Base-by-base conservation (phyloP, 75 land plant genomes). In the Pinus tabuliformis region DNA sequence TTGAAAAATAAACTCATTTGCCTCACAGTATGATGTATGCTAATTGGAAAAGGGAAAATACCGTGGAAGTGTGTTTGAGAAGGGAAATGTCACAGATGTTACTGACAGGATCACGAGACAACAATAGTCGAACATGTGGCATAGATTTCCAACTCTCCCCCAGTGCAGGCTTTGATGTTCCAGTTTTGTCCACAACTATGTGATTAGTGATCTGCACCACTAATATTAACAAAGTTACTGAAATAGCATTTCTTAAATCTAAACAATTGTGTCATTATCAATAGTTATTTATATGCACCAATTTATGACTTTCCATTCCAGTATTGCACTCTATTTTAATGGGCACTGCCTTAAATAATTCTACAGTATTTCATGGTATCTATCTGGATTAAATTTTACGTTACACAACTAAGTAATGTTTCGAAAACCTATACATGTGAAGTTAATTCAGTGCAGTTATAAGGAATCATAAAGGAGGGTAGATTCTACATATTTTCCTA, bases 91-190 rank as follows among this genome's bases (percentile, higher is more conserved):
- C 79, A 76, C 81, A 83, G 7, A 62, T 70, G 70, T 77, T 83
- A 80, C 80, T 81, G 22, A 71, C 80, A 2, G 42, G 76, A 33
- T 91, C 84, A 36, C 82, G 79, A 11, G 81, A 83, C n/a, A 95
- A 85, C 49, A 86, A 59, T 70, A 94, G 78, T 76, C 96, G 84
- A 6, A 91, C 87, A 84, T 95, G 89, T 58, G 96, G 98, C 56
- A 95, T 76, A 57, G 75, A 68, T 79, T 95, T 95, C 98, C 98
- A 95, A 62, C 90, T 87, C 80, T 93, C 98, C 59, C 98, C 98
- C 39, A 95, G 85, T 5, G 98, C 98, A 28, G 98, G 95, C 76
- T 89, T 95, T 12, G 74, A 72, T 3, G 59, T 78, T 42, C 95
- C 96, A 62, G 87, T 78, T 77, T 95, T 93, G 26, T 89, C 93